Percentiles rank a stretch among this genome's conserved stretches.
phyloP scores from a whole-genome alignment of 23 red algal species.

The Chondrus crispus region DNA sequence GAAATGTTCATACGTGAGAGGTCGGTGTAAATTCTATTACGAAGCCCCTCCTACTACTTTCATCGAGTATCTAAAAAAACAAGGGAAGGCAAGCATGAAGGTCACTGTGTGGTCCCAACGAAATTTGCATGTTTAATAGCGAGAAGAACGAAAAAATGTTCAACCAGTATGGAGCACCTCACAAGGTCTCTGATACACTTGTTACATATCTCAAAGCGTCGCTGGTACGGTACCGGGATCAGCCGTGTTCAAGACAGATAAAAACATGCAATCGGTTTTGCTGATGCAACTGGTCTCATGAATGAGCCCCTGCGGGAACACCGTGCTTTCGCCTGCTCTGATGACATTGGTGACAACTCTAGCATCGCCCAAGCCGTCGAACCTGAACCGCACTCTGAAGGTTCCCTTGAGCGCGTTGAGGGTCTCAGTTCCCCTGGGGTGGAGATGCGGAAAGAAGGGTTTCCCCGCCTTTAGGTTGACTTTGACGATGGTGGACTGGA shows the following conservation, averaged over 20 bases:
- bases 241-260: constrained; percentile 55
- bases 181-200: no score
- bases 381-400: constrained; percentile 42
- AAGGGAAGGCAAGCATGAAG: no score
- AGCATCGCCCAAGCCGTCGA: constrained; percentile 34
- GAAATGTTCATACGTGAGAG: no score
- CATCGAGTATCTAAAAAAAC: no score
- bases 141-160: no score
- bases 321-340: constrained; percentile 31
- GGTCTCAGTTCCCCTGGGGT: constrained; percentile 40
- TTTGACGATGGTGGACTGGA: constrained; percentile 35
- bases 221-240: constrained; percentile 63
- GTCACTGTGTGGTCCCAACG: no score
- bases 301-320: constrained; percentile 64
- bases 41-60: no score
- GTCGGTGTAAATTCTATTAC: no score
- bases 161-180: no score
- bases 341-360: constrained; percentile 34
- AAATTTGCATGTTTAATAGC: no score
- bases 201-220: neutral
- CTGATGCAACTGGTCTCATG: constrained; percentile 49
- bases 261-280: constrained; percentile 17
- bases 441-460: constrained; percentile 49
- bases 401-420: constrained; percentile 39
- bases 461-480: constrained; percentile 27